A percentile compares a stretch with the other conserved stretches of the same genome.
phyloP scores from a whole-genome alignment of 805 yeast species.

The Ogataea degrootiae region DNA sequence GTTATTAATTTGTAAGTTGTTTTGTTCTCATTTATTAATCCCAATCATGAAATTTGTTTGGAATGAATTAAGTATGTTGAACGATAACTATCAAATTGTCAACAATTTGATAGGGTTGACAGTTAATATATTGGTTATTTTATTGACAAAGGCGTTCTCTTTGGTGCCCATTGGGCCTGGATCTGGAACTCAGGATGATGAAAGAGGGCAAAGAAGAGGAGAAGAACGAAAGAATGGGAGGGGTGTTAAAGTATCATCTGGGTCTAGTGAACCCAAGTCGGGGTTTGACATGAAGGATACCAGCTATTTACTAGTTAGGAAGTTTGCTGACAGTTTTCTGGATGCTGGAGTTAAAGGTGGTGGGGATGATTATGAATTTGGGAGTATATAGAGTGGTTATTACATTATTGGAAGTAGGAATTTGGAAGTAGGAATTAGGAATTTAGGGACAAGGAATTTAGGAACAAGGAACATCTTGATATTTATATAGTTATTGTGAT shows the following conservation, averaged over 20 bases:
- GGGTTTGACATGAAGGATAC: background rate
- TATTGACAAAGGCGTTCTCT: constrained; percentile 1
- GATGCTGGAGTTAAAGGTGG: no score
- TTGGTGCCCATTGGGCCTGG: background rate
- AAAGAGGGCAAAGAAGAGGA: no score
- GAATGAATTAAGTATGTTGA: constrained; percentile 4
- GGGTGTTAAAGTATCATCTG: no score
- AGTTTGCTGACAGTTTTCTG: background rate
- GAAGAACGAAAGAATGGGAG: no score
- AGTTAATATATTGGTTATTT: background rate
- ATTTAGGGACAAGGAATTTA: no score
- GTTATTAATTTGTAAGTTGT: background rate
- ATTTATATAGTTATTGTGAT: no score
- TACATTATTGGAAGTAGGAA: no score
- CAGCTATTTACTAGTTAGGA: background rate
- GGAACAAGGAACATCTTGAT: no score
- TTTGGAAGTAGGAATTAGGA: no score
- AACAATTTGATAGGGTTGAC: background rate
- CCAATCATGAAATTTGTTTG: constrained; percentile 2
- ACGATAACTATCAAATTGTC: constrained; percentile 6
- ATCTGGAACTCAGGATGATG: background rate
- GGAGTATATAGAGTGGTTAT: no score
- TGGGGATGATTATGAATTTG: no score
- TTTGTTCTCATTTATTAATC: background rate
- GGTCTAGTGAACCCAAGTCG: background rate